phyloP scores from a whole-genome alignment of 495 filamentous ascomycete species.

The Bacidia rubella region DNA sequence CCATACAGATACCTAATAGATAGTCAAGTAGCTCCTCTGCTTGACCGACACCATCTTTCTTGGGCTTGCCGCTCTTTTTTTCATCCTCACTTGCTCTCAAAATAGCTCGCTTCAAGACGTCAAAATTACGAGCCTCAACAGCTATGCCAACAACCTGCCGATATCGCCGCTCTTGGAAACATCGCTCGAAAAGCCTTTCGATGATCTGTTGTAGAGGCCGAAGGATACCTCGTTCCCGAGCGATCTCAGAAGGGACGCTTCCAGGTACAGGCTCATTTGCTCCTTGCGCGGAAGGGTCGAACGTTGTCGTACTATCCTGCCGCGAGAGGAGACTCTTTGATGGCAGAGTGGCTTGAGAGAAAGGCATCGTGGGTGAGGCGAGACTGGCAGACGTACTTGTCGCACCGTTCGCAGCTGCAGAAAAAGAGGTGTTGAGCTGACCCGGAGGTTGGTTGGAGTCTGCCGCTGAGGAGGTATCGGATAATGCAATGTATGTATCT shows the following conservation, averaged over 20 bases:
- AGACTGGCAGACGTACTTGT: conserved; percentile 56
- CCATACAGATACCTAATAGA: conserved; percentile 90
- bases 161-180: conserved; percentile 75
- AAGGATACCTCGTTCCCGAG: conserved; percentile 44
- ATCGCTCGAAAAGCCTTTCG: conserved; percentile 80
- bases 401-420: conserved; percentile 43
- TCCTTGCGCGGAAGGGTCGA: conserved; percentile 40
- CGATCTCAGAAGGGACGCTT: conserved; percentile 39
- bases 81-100: conserved; percentile 67
- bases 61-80: conserved; percentile 47
- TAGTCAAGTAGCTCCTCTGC: conserved; percentile 96
- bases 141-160: conserved; percentile 98
- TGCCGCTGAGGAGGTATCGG: conserved; percentile 39
- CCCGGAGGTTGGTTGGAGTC: conserved; percentile 41
- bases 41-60: conserved; percentile 35
- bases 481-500: conserved; percentile 89
- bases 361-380: conserved; percentile 79
- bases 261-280: conserved; percentile 40
- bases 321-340: conserved; percentile 87
- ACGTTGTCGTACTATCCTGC: conserved; percentile 47
- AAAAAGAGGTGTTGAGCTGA: conserved; percentile 62
- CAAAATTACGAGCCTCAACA: conserved; percentile 85
- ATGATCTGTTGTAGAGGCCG: conserved; percentile 68
- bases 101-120: conserved; percentile 78
- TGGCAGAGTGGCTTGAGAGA: conserved; percentile 79